Evolutionary conservation across 2,329 filamentous ascomycete genomes (phyloP).

Genomic region (Davidsoniella eucalypti): DNA sequence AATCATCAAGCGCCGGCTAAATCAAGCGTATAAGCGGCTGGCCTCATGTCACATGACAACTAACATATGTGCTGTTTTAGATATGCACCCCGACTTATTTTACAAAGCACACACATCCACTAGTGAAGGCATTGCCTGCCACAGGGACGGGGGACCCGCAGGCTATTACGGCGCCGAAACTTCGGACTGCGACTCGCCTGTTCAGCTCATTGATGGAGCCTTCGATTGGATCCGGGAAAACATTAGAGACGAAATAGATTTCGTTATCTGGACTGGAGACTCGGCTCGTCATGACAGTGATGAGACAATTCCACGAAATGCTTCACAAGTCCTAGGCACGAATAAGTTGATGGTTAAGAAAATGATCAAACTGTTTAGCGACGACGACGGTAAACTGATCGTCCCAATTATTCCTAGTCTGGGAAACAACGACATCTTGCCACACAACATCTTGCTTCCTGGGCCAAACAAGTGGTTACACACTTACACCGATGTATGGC

Average conservation of each 20-base stretch:
- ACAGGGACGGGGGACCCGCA: constrained; percentile 58
- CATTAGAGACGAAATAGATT: constrained; percentile 65
- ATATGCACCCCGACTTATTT: constrained; percentile 80
- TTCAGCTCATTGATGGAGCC: constrained; percentile 68
- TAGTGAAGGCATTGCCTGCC: constrained; percentile 53
- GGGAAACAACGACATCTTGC: constrained; percentile 94
- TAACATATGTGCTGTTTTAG: constrained; percentile 27
- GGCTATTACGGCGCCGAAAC: constrained; percentile 74
- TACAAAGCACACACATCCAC: constrained; percentile 69
- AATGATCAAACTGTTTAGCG: constrained; percentile 57
- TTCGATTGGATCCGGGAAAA: constrained; percentile 76
- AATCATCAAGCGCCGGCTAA: neutral
- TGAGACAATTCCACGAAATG: constrained; percentile 58
- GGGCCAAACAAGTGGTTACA: constrained; percentile 81
- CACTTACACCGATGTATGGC: constrained; percentile 65
- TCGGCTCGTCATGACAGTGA: constrained; percentile 82
- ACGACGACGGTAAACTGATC: constrained; percentile 37
- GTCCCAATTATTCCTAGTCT: constrained; percentile 80
- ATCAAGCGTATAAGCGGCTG: no score
- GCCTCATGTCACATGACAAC: neutral
- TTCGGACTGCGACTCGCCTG: constrained; percentile 75
- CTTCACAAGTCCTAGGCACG: constrained; percentile 57
- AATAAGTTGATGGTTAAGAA: constrained; percentile 63
- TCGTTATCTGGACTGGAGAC: constrained; percentile 86
- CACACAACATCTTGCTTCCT: constrained; percentile 78